phyloP scores from a whole-genome alignment of 768 basidiomycete species.

The Lactarius vividus region DNA sequence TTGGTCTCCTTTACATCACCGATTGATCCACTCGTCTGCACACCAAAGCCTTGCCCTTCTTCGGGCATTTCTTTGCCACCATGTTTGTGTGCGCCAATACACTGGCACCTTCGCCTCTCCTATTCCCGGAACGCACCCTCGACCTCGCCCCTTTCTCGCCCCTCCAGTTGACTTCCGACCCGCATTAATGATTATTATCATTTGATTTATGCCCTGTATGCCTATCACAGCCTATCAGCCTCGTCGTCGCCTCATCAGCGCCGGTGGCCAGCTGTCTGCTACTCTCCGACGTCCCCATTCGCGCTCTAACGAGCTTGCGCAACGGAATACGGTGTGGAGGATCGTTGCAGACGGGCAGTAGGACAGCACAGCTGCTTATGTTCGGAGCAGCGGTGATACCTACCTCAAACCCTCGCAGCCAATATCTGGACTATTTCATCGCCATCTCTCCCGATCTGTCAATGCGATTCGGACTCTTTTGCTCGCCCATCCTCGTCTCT shows the following conservation, averaged over 20 bases:
- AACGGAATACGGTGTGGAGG: conserved; percentile 13
- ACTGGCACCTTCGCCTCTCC: conserved; percentile 53
- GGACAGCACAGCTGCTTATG: neutral
- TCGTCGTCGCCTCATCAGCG: conserved; percentile 47
- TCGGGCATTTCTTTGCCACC: conserved; percentile 73
- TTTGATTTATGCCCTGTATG: conserved; percentile 30
- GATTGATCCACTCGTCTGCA: conserved; percentile 50
- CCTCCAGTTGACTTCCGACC: conserved; percentile 21
- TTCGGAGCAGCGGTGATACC: conserved; percentile 10
- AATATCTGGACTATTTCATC: neutral
- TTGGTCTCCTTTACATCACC: conserved; percentile 37
- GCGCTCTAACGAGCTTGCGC: conserved; percentile 17
- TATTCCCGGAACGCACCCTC: conserved; percentile 31
- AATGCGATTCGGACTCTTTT: conserved; percentile 6
- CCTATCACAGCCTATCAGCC: conserved; percentile 19
- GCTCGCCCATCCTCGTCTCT: conserved; percentile 27
- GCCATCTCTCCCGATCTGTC: neutral
- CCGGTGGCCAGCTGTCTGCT: conserved; percentile 28
- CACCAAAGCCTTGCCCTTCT: conserved; percentile 67
- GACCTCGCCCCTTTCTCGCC: conserved; percentile 17
- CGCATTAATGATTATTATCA: conserved; percentile 30
- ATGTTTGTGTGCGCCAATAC: conserved; percentile 58
- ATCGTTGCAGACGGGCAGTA: conserved; percentile 11
- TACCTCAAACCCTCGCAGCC: conserved; percentile 6
- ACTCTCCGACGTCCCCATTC: conserved; percentile 30